Conservation (phyloP, 768 basidiomycete species). For the Boletus rufocinnamomeus region DNA sequence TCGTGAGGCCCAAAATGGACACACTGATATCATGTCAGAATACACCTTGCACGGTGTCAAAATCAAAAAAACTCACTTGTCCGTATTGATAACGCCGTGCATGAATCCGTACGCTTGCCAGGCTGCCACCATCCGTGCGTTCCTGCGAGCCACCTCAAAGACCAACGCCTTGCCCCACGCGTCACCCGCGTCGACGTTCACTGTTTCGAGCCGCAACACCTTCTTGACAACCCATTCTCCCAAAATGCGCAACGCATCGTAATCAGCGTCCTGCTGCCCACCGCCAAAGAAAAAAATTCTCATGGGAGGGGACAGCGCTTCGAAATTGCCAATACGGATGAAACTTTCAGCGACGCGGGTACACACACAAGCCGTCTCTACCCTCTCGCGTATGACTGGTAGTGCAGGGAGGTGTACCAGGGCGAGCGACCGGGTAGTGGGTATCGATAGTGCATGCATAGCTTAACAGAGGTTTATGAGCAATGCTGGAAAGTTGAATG, state of each 20-base stretch:
- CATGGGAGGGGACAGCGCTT: slow-evolving; percentile 75
- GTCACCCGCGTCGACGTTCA: slow-evolving; percentile 46
- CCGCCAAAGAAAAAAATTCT: slow-evolving; percentile 69
- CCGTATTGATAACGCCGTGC: slow-evolving; percentile 97
- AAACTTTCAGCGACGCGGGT: slow-evolving; percentile 88
- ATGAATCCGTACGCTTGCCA: slow-evolving; percentile 97
- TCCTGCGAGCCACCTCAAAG: slow-evolving; percentile 77
- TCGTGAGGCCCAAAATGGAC: slow-evolving; percentile 72
- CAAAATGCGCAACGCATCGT: slow-evolving; percentile 71
- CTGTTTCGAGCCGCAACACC: slow-evolving; percentile 51
- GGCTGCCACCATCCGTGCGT: slow-evolving; percentile 89
- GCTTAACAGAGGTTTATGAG: slow-evolving; percentile 49
- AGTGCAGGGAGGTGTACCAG: slow-evolving; percentile 74
- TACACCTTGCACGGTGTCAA: neutral
- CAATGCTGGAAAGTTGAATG: slow-evolving; percentile 12
- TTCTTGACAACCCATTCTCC: slow-evolving; percentile 70
- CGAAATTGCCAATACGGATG: slow-evolving; percentile 88
- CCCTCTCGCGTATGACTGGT: slow-evolving; percentile 71
- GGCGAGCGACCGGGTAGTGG: slow-evolving; percentile 85
- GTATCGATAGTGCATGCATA: slow-evolving; percentile 79
- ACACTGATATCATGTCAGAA: slow-evolving; percentile 46
- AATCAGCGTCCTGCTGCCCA: slow-evolving; percentile 73
- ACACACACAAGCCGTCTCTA: slow-evolving; percentile 71
- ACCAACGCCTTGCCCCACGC: slow-evolving; percentile 75
- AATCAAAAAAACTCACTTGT: slow-evolving; percentile 72